Evolutionary conservation across 345 rosid genomes (phyloP).

Genomic region (Angophora floribunda): DNA sequence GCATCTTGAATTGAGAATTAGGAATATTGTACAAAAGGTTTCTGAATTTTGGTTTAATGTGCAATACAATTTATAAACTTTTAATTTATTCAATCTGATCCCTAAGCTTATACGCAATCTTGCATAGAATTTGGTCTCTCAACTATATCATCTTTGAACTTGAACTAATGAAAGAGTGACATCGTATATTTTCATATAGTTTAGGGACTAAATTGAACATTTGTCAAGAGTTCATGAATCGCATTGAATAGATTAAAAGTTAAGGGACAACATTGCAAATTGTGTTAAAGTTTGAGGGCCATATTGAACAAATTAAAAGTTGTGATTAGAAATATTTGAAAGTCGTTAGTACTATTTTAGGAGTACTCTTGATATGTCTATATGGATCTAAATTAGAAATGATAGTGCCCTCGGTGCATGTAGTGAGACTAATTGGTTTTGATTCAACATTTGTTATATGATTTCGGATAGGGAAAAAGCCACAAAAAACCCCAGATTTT

Average conservation of each 20-base stretch:
- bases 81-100: no score
- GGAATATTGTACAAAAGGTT: no score
- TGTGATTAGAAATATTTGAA: not conserved
- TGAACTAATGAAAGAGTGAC: not conserved
- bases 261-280: fast-evolving
- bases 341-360: not conserved
- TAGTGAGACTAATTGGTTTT: not conserved
- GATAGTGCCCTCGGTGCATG: not conserved
- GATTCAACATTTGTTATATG: not conserved
- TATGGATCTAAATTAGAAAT: not conserved
- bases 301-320: no score
- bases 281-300: fast-evolving
- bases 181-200: not conserved
- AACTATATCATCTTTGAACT: no score
- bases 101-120: no score
- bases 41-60: no score
- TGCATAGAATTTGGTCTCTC: no score
- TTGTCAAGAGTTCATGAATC: fast-evolving
- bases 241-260: fast-evolving
- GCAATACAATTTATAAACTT: no score
- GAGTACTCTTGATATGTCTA: not conserved
- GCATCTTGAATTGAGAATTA: not conserved
- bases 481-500: no score
- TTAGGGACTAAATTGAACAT: no score
- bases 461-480: no score